A percentile compares a stretch with the other conserved stretches of the same genome.
These are phyloP conservation scores for Colletotrichum trifolii DNA, from an alignment of 2,329 filamentous ascomycete species.

Conservation along the genomic window DNA sequence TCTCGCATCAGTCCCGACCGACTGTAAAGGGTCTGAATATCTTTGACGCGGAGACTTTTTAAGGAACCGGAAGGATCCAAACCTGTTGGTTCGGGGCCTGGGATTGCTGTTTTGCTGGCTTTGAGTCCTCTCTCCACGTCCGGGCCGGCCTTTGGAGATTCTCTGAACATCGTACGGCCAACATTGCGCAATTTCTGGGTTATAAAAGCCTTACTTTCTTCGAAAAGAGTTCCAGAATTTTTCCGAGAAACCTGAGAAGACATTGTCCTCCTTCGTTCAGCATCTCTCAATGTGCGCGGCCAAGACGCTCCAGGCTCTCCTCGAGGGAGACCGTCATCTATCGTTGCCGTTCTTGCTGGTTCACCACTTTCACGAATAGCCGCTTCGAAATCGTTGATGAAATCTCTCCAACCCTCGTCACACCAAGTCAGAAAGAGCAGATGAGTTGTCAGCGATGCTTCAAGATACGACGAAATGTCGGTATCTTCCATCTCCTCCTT, in stretches of 20 bases:
- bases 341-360: not conserved
- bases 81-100: too few relatives aligned
- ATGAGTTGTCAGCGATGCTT: constrained; percentile 8
- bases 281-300: not conserved
- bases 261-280: too few relatives aligned
- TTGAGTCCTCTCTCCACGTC: not conserved
- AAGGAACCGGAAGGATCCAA: not conserved
- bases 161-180: too few relatives aligned
- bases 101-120: not conserved
- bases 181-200: too few relatives aligned
- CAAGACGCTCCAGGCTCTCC: not conserved
- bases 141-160: not conserved
- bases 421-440: constrained; percentile 12
- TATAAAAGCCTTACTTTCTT: too few relatives aligned
- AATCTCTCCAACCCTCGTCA: constrained; percentile 16
- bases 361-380: not conserved
- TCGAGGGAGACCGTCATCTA: not conserved
- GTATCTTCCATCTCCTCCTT: not conserved
- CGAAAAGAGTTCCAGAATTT: too few relatives aligned
- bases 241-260: too few relatives aligned
- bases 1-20: not conserved
- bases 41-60: not conserved
- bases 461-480: not conserved
- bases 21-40: not conserved
- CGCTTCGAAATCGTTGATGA: constrained; percentile 6